Base-by-base conservation (phyloP, 257 asterid genomes). In the Lithospermum erythrorhizon region DNA sequence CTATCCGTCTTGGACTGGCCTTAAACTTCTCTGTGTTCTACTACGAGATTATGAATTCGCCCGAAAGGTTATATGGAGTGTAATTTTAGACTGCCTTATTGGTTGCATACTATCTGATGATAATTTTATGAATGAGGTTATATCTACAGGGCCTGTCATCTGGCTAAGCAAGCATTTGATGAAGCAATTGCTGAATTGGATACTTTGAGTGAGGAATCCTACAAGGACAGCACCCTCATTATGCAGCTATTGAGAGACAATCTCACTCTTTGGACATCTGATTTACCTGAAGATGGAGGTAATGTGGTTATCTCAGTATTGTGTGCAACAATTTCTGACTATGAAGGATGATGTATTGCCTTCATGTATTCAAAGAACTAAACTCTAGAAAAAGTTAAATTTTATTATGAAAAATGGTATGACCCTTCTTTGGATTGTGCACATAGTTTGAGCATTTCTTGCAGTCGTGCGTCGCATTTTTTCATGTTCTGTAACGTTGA, bases 161-260 rank as follows among this genome's bases (percentile, higher is more conserved):
- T 90, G 87, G 97, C 97, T 5, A 90, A 90, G 65, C 97, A 87
- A 80, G 97, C 97, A 8, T 90, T 90, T 63, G 97, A 90, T 37
- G 97, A 90, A 70, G 97, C 97, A 14, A 90, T 90, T 57, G 90
- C 97, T n/a, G 97, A 90, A 78, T 71, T 90, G 74, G 97, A 90
- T 75, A 87, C 95, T 11, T 74, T 90, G 82, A 87, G 89, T 27
- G 97, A 90, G 73, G 97, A 90, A 75, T 90, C 97, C 20, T 90
- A 90, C 16, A 90, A 90, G 76, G 97, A 90, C 68, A 87, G 97
- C 82, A 90, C 97, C 73, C 85, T 90, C 73, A 90, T 90, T 22
- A 90, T 90, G 97, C 97, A 90, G 81, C 86, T 90, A n/a, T 73
- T 90, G 87, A 81, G 97, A 78, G 97, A 90, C 68, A 90, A 90